phyloP scores from a whole-genome alignment of 306 rosid species.

The Trifolium pratense region DNA sequence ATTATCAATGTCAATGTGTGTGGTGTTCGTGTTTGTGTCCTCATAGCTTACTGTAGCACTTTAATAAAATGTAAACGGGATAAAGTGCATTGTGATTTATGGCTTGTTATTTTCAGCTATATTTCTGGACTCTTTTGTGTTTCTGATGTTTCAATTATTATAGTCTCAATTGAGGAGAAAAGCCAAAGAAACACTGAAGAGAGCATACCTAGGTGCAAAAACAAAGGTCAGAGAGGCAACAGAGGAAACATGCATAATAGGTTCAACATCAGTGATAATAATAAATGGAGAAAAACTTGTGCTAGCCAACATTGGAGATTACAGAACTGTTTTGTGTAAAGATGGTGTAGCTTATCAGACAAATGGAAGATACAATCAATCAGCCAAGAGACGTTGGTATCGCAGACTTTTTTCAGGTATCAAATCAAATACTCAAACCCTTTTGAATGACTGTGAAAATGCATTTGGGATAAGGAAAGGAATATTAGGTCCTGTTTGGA shows the following conservation, averaged over 20 bases:
- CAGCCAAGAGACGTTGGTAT: conserved; percentile 56
- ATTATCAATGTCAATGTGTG: no score
- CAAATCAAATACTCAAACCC: neutral
- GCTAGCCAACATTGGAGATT: conserved; percentile 72
- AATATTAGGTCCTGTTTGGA: neutral
- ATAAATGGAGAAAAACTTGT: conserved; percentile 78
- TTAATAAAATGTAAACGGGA: neutral
- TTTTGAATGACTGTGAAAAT: neutral
- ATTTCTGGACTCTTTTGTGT: neutral
- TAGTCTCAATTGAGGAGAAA: conserved; percentile 60
- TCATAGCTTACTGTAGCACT: neutral
- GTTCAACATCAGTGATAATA: conserved; percentile 75
- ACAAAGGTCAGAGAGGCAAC: conserved; percentile 52
- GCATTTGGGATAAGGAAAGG: conserved; percentile 10
- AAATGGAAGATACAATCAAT: conserved; percentile 37
- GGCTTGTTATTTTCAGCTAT: neutral
- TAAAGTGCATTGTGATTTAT: neutral
- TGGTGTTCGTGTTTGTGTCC: no score
- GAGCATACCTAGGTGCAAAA: conserved; percentile 63
- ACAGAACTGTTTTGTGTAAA: conserved; percentile 77
- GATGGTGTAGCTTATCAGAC: conserved; percentile 71
- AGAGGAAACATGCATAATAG: conserved; percentile 44
- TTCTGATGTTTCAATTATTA: conserved; percentile 12
- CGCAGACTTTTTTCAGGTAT: conserved; percentile 64
- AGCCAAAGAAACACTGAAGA: conserved; percentile 65